Base-by-base conservation (phyloP, 306 rosid genomes). In the Amphicarpaea edgeworthii region DNA sequence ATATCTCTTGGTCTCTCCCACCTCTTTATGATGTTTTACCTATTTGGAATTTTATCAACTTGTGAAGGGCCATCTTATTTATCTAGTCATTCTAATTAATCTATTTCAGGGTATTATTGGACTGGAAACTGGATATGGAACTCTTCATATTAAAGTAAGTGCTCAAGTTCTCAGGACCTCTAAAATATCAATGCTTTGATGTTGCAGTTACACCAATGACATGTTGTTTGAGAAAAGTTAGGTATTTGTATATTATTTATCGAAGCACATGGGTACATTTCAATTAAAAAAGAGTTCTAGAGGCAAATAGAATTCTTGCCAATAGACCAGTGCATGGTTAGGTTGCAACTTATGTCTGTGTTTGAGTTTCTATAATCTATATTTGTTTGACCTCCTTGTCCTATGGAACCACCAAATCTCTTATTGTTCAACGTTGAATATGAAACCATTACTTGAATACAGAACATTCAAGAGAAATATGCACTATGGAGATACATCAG, bases 61-160 rank as follows among this genome's bases (percentile, higher is more conserved):
- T 26, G 14, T 40, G 64, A 45, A 26, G 58, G 77, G 40, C 10
- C 49, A 62, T 71, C 75, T 83, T 72, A 23, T 67, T n/a, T 21
- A 3, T 70, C n/a, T 24, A 16, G 12, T 72, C 11, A 58, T 66
- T 80, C 51, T 58, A 14, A 38, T 23, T 55, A 72, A 45, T 69
- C 41, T 61, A 41, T 78, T 65, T 45, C 74, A 94, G 97, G 98
- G 98, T 16, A 94, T 90, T 73, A 57, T 92, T 84, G 93, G 84
- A n/a, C 49, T 94, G 83, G 87, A 85, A 76, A 92, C 98, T 17
- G 83, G 84, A 77, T 54, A 83, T 43, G 97, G 96, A 81, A 83
- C 86, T 68, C 96, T 94, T 81, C 97, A 89, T 78, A 42, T 94
- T 67, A 92, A 94, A 87, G 98, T 90, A 87, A 86, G 87, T 63